Evolutionary conservation across 2,329 filamentous ascomycete genomes (phyloP).

Genomic region (Monosporascus sp.): DNA sequence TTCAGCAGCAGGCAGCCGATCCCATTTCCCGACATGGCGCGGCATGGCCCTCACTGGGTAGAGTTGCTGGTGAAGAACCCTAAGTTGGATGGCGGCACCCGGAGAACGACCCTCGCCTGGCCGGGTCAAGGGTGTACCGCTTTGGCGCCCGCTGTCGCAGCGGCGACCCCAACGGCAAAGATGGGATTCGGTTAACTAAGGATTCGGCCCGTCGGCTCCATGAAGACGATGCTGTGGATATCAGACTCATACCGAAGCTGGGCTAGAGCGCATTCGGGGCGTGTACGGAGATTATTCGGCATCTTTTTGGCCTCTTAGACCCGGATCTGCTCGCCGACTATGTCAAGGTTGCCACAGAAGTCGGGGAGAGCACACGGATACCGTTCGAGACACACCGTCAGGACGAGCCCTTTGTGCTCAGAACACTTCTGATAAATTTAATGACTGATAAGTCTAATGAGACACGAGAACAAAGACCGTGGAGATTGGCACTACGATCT

Average conservation of each 20-base stretch:
- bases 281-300: slow-evolving; percentile 1
- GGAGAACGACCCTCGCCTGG: not conserved
- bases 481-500: slow-evolving; percentile 2
- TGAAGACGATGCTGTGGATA: not conserved
- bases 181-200: not conserved
- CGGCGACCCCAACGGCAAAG: not conserved
- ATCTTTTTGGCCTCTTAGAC: slow-evolving; percentile 14
- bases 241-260: not conserved
- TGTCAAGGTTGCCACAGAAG: not conserved
- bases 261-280: not conserved
- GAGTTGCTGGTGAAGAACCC: slow-evolving; percentile 5
- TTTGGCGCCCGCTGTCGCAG: not conserved
- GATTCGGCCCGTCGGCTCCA: not conserved
- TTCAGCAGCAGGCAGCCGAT: slow-evolving; percentile 5
- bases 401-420: not conserved
- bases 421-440: not conserved
- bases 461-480: not conserved
- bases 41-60: slow-evolving; percentile 3
- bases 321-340: not conserved
- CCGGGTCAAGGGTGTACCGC: slow-evolving; percentile 2
- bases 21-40: slow-evolving; percentile 5
- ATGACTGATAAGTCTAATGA: slow-evolving; percentile 4
- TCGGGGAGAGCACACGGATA: not conserved
- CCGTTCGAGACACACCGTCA: not conserved
- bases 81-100: slow-evolving; percentile 1